Percentiles rank a stretch among this genome's conserved stretches.
These are phyloP conservation scores for Pseudogymnoascus sp. DNA, from an alignment of 2,329 filamentous ascomycete genomes.

Conservation along the genomic window DNA sequence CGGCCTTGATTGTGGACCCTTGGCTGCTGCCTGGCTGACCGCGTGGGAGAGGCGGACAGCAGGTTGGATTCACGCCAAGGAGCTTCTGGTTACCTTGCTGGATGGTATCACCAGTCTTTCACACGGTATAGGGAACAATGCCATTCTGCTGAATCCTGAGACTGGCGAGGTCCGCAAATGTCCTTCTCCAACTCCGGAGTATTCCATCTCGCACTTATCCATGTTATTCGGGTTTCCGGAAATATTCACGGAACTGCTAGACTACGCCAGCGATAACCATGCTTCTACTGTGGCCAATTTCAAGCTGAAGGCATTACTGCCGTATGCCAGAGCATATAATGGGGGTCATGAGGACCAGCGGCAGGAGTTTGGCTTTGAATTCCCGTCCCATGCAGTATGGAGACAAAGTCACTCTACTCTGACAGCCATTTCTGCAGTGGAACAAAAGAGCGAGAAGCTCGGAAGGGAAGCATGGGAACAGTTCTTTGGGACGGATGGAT, in stretches of 20 bases:
- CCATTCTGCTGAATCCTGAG: conserved; percentile 6
- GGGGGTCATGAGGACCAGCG: conserved; percentile 4
- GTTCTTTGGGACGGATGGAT: conserved; percentile 8
- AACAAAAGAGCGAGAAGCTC: conserved; percentile 4
- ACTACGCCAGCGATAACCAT: not conserved
- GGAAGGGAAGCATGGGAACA: conserved; percentile 7
- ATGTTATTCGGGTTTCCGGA: not conserved
- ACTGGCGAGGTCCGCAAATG: conserved; percentile 2
- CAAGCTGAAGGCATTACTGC: not conserved
- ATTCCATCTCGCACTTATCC: conserved; percentile 5
- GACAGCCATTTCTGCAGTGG: conserved; percentile 6
- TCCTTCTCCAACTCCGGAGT: not conserved
- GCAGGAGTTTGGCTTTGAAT: conserved; percentile 6
- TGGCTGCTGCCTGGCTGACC: conserved; percentile 6
- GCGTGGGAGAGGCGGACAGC: conserved; percentile 10
- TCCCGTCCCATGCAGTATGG: conserved; percentile 1
- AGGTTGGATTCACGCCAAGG: not conserved
- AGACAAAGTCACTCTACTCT: conserved; percentile 10
- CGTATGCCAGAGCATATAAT: conserved; percentile 10
- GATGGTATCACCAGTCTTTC: not conserved
- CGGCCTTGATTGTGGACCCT: conserved; percentile 7
- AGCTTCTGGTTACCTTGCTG: conserved; percentile 3
- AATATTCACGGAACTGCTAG: not conserved
- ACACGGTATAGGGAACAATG: conserved; percentile 5
- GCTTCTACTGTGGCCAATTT: not conserved